A percentile compares a stretch with the other conserved stretches of the same genome.
phyloP scores from a whole-genome alignment of 1,139 yeast species.

The Pichia sp. region DNA sequence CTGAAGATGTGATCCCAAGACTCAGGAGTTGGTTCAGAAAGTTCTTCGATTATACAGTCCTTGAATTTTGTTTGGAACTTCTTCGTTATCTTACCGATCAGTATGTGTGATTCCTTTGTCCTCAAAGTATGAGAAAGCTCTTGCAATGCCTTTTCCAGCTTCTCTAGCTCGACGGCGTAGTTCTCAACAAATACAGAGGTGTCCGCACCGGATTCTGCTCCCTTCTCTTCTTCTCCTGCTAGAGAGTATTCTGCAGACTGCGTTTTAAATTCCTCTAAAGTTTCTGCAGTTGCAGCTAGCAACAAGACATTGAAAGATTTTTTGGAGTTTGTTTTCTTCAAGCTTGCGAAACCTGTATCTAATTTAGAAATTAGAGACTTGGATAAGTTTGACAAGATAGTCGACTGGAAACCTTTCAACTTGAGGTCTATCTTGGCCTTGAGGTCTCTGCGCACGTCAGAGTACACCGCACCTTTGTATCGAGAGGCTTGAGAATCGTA shows the following conservation, averaged over 20 bases:
- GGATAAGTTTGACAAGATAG: conserved; percentile 24
- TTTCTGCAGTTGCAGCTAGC: not conserved
- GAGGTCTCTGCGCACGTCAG: conserved; percentile 53
- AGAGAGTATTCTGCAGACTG: not conserved
- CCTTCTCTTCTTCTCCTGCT: conserved; percentile 4
- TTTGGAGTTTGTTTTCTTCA: conserved; percentile 7
- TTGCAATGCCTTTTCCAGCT: conserved; percentile 32
- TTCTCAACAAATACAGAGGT: not conserved
- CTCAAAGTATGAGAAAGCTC: conserved; percentile 32
- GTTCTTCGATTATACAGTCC: conserved; percentile 38
- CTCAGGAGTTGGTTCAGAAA: conserved; percentile 42
- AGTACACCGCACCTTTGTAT: conserved; percentile 62
- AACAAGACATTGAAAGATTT: conserved; percentile 3
- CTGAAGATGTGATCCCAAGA: conserved; percentile 61
- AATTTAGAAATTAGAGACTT: conserved; percentile 30
- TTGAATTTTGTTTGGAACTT: conserved; percentile 39
- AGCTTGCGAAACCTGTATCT: conserved; percentile 3
- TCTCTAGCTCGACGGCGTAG: conserved; percentile 4
- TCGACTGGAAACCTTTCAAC: conserved; percentile 33
- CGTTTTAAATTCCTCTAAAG: not conserved
- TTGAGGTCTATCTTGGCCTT: conserved; percentile 42
- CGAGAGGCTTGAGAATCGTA: conserved; percentile 72
- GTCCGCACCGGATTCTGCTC: not conserved
- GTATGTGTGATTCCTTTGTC: conserved; percentile 41
- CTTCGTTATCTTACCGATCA: conserved; percentile 38